Conservation (phyloP, 1,139 yeast species). For the Candida pseudoviswanathii region DNA sequence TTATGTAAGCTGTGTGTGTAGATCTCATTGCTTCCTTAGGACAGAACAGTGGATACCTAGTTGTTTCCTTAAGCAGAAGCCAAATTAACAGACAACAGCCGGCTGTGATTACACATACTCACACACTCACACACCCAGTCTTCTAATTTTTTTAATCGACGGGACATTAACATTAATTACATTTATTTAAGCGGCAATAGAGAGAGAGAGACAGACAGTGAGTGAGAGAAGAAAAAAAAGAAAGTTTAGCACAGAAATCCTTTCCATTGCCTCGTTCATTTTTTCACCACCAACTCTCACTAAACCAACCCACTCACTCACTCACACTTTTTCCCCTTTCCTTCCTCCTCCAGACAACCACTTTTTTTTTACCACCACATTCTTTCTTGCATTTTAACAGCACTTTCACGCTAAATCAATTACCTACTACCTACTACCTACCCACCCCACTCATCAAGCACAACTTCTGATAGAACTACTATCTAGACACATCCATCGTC, state of each 20-base stretch:
- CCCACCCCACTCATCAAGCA: neutral
- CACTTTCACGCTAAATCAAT: neutral
- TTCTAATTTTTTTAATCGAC: no score
- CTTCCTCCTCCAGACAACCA: neutral
- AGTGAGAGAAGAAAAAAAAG: neutral
- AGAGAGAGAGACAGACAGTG: neutral
- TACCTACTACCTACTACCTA: no score
- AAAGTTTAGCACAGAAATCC: neutral
- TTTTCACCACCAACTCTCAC: neutral
- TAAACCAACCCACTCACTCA: neutral
- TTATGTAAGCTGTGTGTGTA: no score
- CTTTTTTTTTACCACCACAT: neutral
- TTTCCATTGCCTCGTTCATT: conserved; percentile 3
- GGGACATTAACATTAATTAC: no score
- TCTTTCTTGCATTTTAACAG: neutral
- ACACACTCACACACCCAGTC: no score
- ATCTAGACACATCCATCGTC: neutral
- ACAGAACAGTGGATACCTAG: no score
- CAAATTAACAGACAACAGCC: no score
- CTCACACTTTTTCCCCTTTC: no score
- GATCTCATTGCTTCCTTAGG: no score
- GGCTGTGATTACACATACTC: no score
- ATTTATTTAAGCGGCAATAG: no score
- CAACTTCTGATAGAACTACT: neutral
- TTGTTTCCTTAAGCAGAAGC: no score